These are phyloP conservation scores for Talaromyces adpressus DNA, from an alignment of 495 filamentous ascomycete genomes.

Conservation along the genomic window DNA sequence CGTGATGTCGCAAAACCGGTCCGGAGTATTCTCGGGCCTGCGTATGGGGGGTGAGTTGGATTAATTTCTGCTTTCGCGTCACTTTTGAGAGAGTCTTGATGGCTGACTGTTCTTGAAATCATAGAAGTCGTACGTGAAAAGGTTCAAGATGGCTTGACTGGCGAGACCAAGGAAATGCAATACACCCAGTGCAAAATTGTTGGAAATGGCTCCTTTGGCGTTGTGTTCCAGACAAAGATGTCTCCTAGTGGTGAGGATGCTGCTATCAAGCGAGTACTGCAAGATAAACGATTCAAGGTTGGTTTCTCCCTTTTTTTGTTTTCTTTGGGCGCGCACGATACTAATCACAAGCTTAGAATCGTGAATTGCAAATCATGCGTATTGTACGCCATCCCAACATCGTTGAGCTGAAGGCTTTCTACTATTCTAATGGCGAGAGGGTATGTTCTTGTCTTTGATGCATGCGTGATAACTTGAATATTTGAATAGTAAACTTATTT, in stretches of 20 bases:
- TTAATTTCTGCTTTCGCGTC: background rate
- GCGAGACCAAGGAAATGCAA: slow-evolving; percentile 91
- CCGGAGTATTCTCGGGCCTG: slow-evolving; percentile 66
- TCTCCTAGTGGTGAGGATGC: slow-evolving; percentile 95
- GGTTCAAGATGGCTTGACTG: slow-evolving; percentile 95
- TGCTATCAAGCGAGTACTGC: slow-evolving; percentile 95
- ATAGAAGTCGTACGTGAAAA: slow-evolving; percentile 97
- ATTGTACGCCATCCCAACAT: slow-evolving; percentile 99
- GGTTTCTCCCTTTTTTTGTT: slow-evolving; percentile 8
- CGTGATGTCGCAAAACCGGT: slow-evolving; percentile 68
- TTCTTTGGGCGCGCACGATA: background rate
- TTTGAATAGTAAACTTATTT: background rate
- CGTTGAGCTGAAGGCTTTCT: slow-evolving; percentile 97
- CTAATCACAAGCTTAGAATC: slow-evolving; percentile 57
- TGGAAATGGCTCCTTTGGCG: slow-evolving; percentile 98
- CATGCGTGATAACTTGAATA: background rate
- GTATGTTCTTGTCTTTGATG: slow-evolving; percentile 47
- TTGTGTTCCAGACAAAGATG: slow-evolving; percentile 98
- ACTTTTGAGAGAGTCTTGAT: background rate
- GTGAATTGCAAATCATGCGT: slow-evolving; percentile 98
- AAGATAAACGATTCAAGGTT: slow-evolving; percentile 99
- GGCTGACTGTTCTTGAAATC: slow-evolving; percentile 1
- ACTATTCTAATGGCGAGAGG: slow-evolving; percentile 97
- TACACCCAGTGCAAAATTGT: slow-evolving; percentile 99
- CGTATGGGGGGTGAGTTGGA: slow-evolving; percentile 71